Evolutionary conservation across 2,329 filamentous ascomycete species (phyloP).

Genomic region (Epichloe sylvatica): DNA sequence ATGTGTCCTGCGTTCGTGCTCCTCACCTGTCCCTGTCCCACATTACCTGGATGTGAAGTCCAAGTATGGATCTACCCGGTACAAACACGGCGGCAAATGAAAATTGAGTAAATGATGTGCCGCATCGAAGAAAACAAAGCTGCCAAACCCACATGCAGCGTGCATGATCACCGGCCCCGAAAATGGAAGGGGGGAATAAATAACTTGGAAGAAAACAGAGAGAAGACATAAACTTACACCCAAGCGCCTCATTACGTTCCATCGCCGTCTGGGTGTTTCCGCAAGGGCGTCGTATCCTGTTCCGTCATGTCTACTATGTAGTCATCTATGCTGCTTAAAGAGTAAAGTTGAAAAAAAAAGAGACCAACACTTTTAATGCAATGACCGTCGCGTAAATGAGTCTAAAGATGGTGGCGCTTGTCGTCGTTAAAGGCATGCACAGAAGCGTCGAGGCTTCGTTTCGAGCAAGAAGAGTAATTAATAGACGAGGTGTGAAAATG

Average conservation of each 20-base stretch:
- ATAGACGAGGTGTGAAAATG: no score
- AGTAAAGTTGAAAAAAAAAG: neutral
- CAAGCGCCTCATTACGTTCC: slow-evolving; percentile 5
- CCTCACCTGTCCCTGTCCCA: neutral
- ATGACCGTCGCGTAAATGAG: slow-evolving; percentile 1
- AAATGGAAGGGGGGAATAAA: neutral
- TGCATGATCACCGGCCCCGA: neutral
- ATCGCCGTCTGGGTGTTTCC: neutral
- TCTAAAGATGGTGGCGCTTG: neutral
- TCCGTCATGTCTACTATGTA: slow-evolving; percentile 3
- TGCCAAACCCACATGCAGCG: neutral
- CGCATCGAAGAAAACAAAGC: neutral
- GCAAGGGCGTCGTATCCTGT: slow-evolving; percentile 7
- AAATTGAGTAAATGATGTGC: neutral
- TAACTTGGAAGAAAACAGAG: slow-evolving; percentile 1
- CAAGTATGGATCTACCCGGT: neutral
- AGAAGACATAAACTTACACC: slow-evolving; percentile 6
- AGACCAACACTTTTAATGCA: neutral
- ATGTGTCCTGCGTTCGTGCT: neutral
- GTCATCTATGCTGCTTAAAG: slow-evolving; percentile 3
- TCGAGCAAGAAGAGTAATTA: neutral
- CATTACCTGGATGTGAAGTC: neutral
- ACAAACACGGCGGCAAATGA: neutral
- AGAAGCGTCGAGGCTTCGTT: neutral
- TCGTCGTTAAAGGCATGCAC: neutral